Conservation (phyloP, 2,329 filamentous ascomycete species). For the Apiospora koreana region DNA sequence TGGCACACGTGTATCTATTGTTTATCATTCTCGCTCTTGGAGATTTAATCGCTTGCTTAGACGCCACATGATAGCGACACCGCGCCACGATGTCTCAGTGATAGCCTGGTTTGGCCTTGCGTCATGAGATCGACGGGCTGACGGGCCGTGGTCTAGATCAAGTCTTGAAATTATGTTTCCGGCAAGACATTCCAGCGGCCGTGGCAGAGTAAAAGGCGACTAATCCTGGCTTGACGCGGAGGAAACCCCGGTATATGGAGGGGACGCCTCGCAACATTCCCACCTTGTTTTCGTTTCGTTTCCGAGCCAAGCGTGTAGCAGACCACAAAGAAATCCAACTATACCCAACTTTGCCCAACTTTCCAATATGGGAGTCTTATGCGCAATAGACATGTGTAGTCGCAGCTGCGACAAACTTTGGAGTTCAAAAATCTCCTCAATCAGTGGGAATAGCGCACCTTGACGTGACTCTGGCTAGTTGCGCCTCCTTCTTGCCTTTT, state of each 20-base stretch:
- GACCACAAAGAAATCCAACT: not conserved
- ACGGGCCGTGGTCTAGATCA: not conserved
- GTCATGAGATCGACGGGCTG: not conserved
- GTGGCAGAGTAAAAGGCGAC: not conserved
- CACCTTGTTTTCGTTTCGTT: not conserved
- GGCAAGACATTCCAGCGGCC: not conserved
- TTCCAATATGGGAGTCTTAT: too few relatives aligned
- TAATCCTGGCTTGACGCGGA: not conserved
- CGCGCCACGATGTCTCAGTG: conserved; percentile 3
- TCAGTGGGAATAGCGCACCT: not conserved
- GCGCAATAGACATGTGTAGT: too few relatives aligned
- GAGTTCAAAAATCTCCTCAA: not conserved
- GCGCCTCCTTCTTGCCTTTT: not conserved
- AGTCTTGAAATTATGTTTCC: not conserved
- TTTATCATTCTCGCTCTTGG: not conserved
- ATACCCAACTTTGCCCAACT: too few relatives aligned
- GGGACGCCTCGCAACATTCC: not conserved
- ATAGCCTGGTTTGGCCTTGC: not conserved
- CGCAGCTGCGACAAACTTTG: not conserved
- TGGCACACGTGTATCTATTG: not conserved
- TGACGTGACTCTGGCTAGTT: not conserved
- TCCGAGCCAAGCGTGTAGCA: not conserved
- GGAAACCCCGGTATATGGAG: not conserved
- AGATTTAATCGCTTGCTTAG: not conserved
- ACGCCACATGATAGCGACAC: not conserved